Evolutionary conservation across 129 eudicot genomes (phyloP).

Genomic region (Lactuca saligna): DNA sequence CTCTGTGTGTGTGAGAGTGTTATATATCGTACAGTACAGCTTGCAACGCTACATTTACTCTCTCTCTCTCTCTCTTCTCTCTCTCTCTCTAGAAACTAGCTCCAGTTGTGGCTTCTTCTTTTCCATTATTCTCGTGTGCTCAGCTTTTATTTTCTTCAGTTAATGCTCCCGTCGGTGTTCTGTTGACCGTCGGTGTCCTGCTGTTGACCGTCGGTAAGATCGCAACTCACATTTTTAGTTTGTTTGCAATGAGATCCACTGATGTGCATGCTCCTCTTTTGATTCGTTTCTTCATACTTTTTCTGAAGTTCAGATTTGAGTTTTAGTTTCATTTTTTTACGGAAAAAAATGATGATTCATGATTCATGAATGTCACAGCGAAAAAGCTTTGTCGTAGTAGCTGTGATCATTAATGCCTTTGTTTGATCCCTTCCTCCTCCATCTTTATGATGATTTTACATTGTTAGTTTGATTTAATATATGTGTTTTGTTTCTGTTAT

Average conservation of each 20-base stretch:
- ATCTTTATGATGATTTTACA: slow-evolving; percentile 3
- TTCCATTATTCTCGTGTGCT: slow-evolving; percentile 13
- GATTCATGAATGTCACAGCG: slow-evolving; percentile 8
- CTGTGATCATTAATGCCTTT: slow-evolving; percentile 12
- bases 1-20: slow-evolving; percentile 14
- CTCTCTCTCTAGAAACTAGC: slow-evolving; percentile 30
- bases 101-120: slow-evolving; percentile 25
- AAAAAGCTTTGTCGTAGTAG: background rate
- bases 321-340: slow-evolving; percentile 13
- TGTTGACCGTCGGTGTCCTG: slow-evolving; percentile 19
- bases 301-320: slow-evolving; percentile 4
- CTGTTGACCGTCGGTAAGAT: slow-evolving; percentile 30
- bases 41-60: slow-evolving; percentile 29
- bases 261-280: slow-evolving; percentile 18
- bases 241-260: background rate
- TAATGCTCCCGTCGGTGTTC: slow-evolving; percentile 21
- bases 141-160: slow-evolving; percentile 15
- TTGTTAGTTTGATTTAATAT: slow-evolving; percentile 8
- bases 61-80: slow-evolving; percentile 29
- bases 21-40: slow-evolving; percentile 32
- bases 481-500: slow-evolving; percentile 7
- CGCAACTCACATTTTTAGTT: slow-evolving; percentile 22
- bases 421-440: slow-evolving; percentile 6
- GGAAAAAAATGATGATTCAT: background rate
- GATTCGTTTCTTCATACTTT: slow-evolving; percentile 9